phyloP scores from a whole-genome alignment of 805 yeast species.

The Zygoascus bituminiphila region DNA sequence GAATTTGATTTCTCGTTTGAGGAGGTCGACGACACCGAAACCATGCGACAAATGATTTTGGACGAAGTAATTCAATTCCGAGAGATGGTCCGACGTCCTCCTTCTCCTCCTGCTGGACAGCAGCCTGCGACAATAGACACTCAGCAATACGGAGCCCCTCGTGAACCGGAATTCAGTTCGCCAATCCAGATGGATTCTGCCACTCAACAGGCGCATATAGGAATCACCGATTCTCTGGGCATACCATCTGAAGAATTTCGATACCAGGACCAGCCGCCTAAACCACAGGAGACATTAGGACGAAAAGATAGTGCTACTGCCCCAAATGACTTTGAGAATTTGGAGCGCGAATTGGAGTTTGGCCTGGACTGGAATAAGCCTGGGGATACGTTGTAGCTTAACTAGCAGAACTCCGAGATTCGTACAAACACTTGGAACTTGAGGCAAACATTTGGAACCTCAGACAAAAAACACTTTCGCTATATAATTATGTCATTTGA shows the following conservation, averaged over 20 bases:
- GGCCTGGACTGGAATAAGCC: slow-evolving; percentile 46
- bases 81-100: slow-evolving; percentile 70
- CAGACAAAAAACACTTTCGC: no score
- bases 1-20: slow-evolving; percentile 87
- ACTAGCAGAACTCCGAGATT: no score
- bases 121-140: slow-evolving; percentile 23
- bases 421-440: no score
- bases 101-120: slow-evolving; percentile 36
- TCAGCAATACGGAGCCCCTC: slow-evolving; percentile 25
- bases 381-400: no score
- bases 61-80: slow-evolving; percentile 75
- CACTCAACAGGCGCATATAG: slow-evolving; percentile 20
- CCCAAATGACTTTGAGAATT: slow-evolving; percentile 30
- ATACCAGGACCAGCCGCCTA: slow-evolving; percentile 47
- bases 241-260: slow-evolving; percentile 41
- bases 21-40: slow-evolving; percentile 66
- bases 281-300: slow-evolving; percentile 45
- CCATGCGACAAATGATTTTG: slow-evolving; percentile 67
- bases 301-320: slow-evolving; percentile 13
- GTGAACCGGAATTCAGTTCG: slow-evolving; percentile 21
- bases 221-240: slow-evolving; percentile 31
- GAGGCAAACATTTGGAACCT: no score
- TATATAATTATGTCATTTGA: no score
- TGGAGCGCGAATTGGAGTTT: slow-evolving; percentile 60
- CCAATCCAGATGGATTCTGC: slow-evolving; percentile 22